phyloP scores from a whole-genome alignment of 1,284 basidiomycete species.

The Porodaedalea pini region DNA sequence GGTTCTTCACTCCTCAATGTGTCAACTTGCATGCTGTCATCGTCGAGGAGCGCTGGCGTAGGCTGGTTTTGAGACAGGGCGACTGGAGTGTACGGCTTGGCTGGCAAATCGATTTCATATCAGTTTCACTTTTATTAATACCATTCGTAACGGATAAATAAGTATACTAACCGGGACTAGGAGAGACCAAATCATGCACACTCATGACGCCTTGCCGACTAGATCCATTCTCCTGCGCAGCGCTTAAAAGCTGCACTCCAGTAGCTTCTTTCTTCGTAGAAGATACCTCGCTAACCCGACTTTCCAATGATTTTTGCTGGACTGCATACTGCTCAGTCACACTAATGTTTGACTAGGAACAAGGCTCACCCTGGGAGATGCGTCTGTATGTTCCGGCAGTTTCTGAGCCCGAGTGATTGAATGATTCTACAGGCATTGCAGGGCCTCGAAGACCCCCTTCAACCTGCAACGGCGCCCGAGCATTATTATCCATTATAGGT shows the following conservation, averaged over 20 bases:
- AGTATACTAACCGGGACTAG: conserved; percentile 11
- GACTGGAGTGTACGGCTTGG: not conserved
- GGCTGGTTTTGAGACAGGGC: not conserved
- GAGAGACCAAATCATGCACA: conserved; percentile 18
- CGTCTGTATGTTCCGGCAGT: not conserved
- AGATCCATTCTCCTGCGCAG: not conserved
- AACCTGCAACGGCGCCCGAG: not conserved
- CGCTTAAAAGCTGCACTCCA: not conserved
- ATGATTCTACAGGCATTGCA: not conserved
- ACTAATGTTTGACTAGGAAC: not conserved
- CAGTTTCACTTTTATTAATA: not conserved
- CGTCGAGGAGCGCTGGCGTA: not conserved
- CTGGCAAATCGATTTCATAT: not conserved
- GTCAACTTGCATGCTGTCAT: conserved; percentile 8
- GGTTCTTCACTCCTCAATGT: not conserved
- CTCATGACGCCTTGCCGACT: conserved; percentile 20
- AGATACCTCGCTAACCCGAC: not conserved
- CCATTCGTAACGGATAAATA: not conserved
- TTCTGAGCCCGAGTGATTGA: not conserved
- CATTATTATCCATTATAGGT: not conserved
- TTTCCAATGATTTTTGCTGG: not conserved
- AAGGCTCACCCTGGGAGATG: conserved; percentile 3
- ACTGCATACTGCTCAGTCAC: not conserved
- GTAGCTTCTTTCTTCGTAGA: not conserved
- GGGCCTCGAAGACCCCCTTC: not conserved